Conservation (phyloP, 768 basidiomycete species). For the Lactifluus echinatus region DNA sequence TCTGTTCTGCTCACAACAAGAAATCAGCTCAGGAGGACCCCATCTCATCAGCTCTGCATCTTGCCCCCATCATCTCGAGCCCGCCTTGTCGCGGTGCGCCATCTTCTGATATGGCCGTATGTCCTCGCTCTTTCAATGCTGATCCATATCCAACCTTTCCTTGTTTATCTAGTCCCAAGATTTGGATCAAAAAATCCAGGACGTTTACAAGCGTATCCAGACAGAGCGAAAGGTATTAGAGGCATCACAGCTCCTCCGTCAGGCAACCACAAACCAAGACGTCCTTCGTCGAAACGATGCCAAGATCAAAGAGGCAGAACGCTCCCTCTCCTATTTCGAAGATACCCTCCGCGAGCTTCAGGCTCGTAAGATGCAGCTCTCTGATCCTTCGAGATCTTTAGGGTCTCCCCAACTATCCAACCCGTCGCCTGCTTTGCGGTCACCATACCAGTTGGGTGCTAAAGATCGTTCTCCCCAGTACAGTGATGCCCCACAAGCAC, state of each 20-base stretch:
- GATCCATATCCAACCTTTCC: neutral
- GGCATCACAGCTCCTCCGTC: conserved; percentile 66
- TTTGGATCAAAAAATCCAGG: conserved; percentile 89
- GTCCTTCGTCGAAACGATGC: conserved; percentile 74
- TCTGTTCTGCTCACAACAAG: neutral
- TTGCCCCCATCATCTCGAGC: conserved; percentile 5
- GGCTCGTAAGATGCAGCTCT: conserved; percentile 57
- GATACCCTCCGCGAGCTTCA: conserved; percentile 77
- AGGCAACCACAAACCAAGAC: conserved; percentile 81
- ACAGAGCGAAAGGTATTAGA: conserved; percentile 91
- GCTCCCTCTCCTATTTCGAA: conserved; percentile 80
- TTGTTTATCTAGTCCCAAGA: conserved; percentile 33
- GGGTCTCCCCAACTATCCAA: conserved; percentile 8
- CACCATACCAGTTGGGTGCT: conserved; percentile 4
- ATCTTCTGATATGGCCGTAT: conserved; percentile 12
- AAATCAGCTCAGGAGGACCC: neutral
- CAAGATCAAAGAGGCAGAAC: conserved; percentile 81
- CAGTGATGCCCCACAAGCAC: conserved; percentile 14
- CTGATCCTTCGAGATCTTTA: conserved; percentile 44
- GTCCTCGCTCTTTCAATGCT: neutral
- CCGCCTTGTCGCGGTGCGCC: conserved; percentile 7
- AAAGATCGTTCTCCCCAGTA: conserved; percentile 16
- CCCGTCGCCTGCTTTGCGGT: conserved; percentile 9
- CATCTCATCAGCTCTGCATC: conserved; percentile 3
- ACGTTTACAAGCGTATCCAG: conserved; percentile 82